Conservation (phyloP, 176 grass and related monocot species). For the Eleusine indica region DNA sequence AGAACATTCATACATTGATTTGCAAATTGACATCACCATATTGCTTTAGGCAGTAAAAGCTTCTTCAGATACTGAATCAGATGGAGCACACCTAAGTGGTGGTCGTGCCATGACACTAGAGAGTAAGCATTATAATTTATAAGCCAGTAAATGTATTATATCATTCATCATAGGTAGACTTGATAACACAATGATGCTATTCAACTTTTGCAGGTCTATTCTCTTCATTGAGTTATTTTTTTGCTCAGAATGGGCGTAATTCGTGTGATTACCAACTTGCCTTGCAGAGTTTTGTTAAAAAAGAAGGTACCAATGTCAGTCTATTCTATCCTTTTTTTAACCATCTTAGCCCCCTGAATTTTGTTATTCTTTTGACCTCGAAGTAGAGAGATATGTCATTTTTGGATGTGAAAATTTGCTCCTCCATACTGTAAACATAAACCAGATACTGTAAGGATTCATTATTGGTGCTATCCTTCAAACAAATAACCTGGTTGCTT, state of each 20-base stretch:
- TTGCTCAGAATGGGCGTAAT: slow-evolving; percentile 57
- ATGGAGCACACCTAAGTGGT: slow-evolving; percentile 66
- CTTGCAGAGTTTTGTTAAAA: slow-evolving; percentile 72
- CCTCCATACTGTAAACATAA: background rate
- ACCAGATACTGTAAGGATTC: background rate
- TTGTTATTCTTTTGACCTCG: too few relatives aligned
- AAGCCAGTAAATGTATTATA: background rate
- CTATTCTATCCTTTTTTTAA: slow-evolving; percentile 14
- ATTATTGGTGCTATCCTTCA: slow-evolving; percentile 3
- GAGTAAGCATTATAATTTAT: slow-evolving; percentile 47
- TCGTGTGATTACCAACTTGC: slow-evolving; percentile 89
- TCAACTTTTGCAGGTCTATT: slow-evolving; percentile 63
- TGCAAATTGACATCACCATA: slow-evolving; percentile 13
- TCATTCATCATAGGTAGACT: slow-evolving; percentile 28
- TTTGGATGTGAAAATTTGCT: background rate
- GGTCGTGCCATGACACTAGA: slow-evolving; percentile 66
- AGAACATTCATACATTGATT: slow-evolving; percentile 4
- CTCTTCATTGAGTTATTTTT: slow-evolving; percentile 89
- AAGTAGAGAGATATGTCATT: background rate
- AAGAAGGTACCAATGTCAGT: slow-evolving; percentile 58
- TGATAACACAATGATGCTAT: slow-evolving; percentile 40
- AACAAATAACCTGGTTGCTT: slow-evolving; percentile 31
- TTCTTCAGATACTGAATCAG: slow-evolving; percentile 75
- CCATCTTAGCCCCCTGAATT: background rate
- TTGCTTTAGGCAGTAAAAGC: slow-evolving; percentile 83